Percentiles rank a stretch among this genome's conserved stretches.
These are phyloP conservation scores for Trichosporon sp. DNA, from an alignment of 1,284 basidiomycete genomes.

Conservation along the genomic window DNA sequence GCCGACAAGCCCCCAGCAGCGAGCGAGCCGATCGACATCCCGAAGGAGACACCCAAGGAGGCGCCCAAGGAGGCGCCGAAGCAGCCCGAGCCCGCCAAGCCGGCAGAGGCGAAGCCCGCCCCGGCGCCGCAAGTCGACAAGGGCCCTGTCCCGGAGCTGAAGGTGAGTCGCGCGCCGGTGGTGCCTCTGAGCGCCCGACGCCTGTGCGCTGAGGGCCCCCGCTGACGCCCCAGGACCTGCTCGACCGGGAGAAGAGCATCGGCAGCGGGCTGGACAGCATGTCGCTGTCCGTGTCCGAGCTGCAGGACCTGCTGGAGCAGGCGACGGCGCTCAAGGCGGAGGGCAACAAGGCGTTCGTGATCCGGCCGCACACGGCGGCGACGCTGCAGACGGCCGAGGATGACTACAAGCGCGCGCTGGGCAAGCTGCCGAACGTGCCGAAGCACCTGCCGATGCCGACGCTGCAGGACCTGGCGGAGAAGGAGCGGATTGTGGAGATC, in stretches of 20 bases:
- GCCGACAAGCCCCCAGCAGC: background rate
- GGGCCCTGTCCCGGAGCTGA: background rate
- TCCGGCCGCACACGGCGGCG: conserved; percentile 24
- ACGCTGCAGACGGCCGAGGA: conserved; percentile 27
- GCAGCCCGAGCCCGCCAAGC: background rate
- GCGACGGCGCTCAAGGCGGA: conserved; percentile 30
- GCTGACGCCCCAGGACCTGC: background rate
- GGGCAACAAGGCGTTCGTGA: conserved; percentile 39
- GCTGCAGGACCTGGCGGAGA: conserved; percentile 3
- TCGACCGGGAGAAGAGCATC: background rate
- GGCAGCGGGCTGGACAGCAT: background rate
- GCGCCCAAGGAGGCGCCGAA: background rate
- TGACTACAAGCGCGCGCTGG: conserved; percentile 34
- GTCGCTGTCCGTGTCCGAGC: background rate
- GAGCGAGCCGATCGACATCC: background rate
- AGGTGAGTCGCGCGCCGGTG: background rate
- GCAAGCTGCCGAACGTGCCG: conserved; percentile 24
- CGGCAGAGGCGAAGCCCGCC: background rate
- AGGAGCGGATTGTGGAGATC: conserved; percentile 22
- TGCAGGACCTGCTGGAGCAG: conserved; percentile 27
- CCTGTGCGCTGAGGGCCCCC: background rate
- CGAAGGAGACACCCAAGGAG: background rate
- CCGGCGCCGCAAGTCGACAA: background rate
- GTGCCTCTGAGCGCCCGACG: background rate
- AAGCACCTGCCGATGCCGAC: conserved; percentile 9